These are phyloP conservation scores for Pseudevernia furfuracea DNA, from an alignment of 495 filamentous ascomycete species.

Conservation along the genomic window DNA sequence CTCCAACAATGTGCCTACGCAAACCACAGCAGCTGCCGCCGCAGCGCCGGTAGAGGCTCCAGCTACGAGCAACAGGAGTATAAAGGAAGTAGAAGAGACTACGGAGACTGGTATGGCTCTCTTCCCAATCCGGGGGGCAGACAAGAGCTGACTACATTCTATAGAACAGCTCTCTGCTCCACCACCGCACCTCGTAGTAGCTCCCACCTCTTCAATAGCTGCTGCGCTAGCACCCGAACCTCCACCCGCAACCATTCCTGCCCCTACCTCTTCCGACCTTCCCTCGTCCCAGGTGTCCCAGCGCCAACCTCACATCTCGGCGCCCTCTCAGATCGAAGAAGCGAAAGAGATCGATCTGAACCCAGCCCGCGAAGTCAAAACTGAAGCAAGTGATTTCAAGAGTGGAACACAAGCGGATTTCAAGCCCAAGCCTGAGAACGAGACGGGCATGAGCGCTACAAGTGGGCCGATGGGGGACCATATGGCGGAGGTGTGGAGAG, in stretches of 20 bases:
- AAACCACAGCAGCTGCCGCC: constrained; percentile 8
- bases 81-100: not conserved
- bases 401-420: not conserved
- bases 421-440: not conserved
- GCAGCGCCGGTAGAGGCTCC: constrained; percentile 8
- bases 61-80: constrained; percentile 3
- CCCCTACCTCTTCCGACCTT: not conserved
- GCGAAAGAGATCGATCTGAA: constrained; percentile 11
- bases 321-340: constrained; percentile 7
- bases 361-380: not conserved
- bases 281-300: not conserved
- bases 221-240: not conserved
- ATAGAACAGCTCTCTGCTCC: not conserved
- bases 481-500: constrained; percentile 20
- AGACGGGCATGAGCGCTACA: constrained; percentile 25
- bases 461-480: constrained; percentile 23
- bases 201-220: not conserved
- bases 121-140: not conserved
- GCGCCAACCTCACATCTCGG: constrained; percentile 10
- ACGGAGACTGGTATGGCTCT: not conserved
- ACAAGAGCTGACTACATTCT: not conserved
- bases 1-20: not conserved
- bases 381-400: not conserved
- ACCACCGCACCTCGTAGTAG: not conserved
- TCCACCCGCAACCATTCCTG: not conserved